Conservation (phyloP, 2,329 filamentous ascomycete species). For the Aspergillus awamori region DNA sequence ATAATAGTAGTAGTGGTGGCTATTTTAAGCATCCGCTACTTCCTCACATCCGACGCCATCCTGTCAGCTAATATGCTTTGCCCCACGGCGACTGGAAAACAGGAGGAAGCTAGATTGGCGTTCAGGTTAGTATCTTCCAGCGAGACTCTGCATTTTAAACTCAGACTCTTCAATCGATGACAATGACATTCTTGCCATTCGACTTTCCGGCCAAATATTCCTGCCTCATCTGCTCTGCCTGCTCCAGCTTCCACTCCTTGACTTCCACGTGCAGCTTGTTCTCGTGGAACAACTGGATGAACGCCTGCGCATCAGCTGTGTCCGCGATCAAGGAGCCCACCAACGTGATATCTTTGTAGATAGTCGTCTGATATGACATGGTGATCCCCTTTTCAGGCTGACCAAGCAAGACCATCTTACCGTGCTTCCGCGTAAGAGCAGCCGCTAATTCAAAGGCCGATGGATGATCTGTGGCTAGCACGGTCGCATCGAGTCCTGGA, state of each 20-base stretch:
- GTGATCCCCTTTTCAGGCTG: constrained; percentile 43
- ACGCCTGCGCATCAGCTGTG: constrained; percentile 32
- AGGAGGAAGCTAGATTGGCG: not conserved
- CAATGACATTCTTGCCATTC: not conserved
- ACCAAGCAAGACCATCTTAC: constrained; percentile 61
- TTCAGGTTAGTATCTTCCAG: not conserved
- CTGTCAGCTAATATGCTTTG: not conserved
- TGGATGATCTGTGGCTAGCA: not conserved
- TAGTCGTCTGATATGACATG: constrained; percentile 41
- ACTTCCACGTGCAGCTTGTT: constrained; percentile 15
- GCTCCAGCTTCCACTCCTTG: constrained; percentile 19
- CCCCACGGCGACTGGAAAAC: not conserved
- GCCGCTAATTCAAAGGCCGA: not conserved
- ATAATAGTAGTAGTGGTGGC: too few relatives aligned
- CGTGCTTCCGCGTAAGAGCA: constrained; percentile 60
- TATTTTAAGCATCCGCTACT: not conserved
- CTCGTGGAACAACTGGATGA: constrained; percentile 41
- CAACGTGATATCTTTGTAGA: constrained; percentile 24
- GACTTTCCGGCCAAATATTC: constrained; percentile 15
- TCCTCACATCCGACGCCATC: not conserved
- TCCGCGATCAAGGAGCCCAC: not conserved
- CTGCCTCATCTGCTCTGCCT: constrained; percentile 20
- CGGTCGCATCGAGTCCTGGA: not conserved
- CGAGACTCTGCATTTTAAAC: accelerated
- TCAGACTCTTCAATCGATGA: not conserved